A percentile compares a stretch with the other conserved stretches of the same genome.
Conservation (phyloP, 768 basidiomycete genomes). For the Wakefieldia striispora region DNA sequence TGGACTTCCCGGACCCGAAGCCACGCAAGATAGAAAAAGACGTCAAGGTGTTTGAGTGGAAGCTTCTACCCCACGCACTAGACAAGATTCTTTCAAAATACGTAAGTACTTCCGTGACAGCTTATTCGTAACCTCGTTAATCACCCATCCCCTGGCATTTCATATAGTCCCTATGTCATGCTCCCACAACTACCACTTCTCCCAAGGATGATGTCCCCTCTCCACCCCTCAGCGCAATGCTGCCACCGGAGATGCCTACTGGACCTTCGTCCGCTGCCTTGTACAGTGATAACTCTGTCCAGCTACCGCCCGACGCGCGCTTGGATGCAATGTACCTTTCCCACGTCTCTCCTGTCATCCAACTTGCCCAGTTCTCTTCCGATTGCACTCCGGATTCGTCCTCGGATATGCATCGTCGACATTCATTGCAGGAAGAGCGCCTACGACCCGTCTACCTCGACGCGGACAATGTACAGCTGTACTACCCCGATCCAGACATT, state of each 20-base stretch:
- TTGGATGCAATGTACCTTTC: constrained; percentile 21
- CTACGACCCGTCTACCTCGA: constrained; percentile 23
- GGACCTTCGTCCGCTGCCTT: constrained; percentile 14
- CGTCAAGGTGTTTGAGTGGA: constrained; percentile 84
- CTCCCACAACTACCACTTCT: constrained; percentile 34
- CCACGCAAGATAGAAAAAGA: constrained; percentile 98
- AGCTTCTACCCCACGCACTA: constrained; percentile 62
- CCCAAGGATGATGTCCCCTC: constrained; percentile 24
- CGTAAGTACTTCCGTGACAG: constrained; percentile 44
- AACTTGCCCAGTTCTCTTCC: constrained; percentile 17
- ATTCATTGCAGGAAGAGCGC: constrained; percentile 22
- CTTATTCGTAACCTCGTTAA: neutral
- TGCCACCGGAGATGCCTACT: constrained; percentile 9
- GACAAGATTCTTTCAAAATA: constrained; percentile 86
- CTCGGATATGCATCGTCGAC: constrained; percentile 10
- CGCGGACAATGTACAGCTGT: constrained; percentile 20
- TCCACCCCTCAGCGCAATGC: constrained; percentile 30
- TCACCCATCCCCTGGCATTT: neutral
- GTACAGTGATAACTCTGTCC: constrained; percentile 7
- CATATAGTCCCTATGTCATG: constrained; percentile 44
- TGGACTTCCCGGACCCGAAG: constrained; percentile 93
- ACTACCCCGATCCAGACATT: constrained; percentile 17
- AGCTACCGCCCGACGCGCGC: constrained; percentile 10
- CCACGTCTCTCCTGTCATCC: constrained; percentile 17
- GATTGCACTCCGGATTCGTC: constrained; percentile 13